These are phyloP conservation scores for Alternaria novae-zelandiae DNA, from an alignment of 2,329 filamentous ascomycete genomes.

Conservation along the genomic window DNA sequence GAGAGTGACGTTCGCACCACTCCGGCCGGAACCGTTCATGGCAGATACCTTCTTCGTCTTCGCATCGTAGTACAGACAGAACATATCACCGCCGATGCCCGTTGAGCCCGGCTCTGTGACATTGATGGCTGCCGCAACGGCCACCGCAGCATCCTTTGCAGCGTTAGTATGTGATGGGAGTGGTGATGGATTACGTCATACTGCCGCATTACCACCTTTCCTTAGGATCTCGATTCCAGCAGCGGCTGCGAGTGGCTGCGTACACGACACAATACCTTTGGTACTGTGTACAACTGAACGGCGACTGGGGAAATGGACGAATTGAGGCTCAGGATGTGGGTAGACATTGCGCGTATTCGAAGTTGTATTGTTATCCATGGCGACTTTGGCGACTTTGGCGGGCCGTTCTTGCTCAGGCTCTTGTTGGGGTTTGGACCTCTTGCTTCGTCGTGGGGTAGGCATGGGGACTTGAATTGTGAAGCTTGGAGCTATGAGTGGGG, in stretches of 20 bases:
- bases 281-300: conserved; percentile 93
- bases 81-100: conserved; percentile 97
- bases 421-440: conserved; percentile 16
- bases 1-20: conserved; percentile 71
- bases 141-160: conserved; percentile 87
- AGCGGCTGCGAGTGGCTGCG: conserved; percentile 86
- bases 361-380: background rate
- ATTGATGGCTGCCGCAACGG: conserved; percentile 89
- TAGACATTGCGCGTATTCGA: conserved; percentile 52
- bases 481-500: conserved; percentile 7
- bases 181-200: conserved; percentile 56
- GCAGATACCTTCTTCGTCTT: conserved; percentile 81
- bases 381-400: background rate
- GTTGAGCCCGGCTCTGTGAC: conserved; percentile 92
- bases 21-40: conserved; percentile 91
- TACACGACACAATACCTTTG: conserved; percentile 87
- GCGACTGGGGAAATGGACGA: conserved; percentile 75
- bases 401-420: background rate
- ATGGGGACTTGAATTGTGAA: conserved; percentile 9
- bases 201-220: conserved; percentile 90
- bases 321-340: conserved; percentile 57
- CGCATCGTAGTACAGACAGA: conserved; percentile 90
- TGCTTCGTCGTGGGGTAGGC: conserved; percentile 19
- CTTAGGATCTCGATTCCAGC: conserved; percentile 86
- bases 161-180: background rate